Percentiles rank a stretch among this genome's conserved stretches.
phyloP scores from a whole-genome alignment of 2,329 filamentous ascomycete species.

The Penicillium crustosum region DNA sequence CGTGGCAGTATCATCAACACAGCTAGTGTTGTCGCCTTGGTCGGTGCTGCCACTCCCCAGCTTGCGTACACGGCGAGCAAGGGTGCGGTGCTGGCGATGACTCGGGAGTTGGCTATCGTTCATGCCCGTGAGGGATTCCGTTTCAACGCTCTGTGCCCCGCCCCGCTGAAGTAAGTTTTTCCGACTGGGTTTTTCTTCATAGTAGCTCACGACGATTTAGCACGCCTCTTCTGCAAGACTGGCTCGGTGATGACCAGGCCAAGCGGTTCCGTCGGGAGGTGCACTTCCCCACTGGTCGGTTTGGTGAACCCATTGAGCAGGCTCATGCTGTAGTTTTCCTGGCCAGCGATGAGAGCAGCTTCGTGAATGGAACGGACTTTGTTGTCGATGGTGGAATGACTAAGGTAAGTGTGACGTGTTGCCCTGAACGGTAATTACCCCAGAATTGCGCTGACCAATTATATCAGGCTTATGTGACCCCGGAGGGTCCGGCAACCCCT shows the following conservation, averaged over 20 bases:
- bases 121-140: constrained; percentile 86
- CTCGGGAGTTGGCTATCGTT: constrained; percentile 85
- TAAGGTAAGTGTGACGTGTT: constrained; percentile 40
- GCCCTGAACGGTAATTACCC: neutral
- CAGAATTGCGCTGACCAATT: constrained; percentile 14
- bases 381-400: constrained; percentile 95
- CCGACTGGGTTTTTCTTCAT: neutral
- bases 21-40: constrained; percentile 81
- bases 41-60: constrained; percentile 84
- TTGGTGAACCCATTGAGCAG: constrained; percentile 92
- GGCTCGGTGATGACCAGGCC: constrained; percentile 80
- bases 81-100: constrained; percentile 86
- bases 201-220: constrained; percentile 31
- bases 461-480: constrained; percentile 66
- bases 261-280: constrained; percentile 83
- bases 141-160: constrained; percentile 89
- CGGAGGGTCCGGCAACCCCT: constrained; percentile 56
- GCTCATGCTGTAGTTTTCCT: constrained; percentile 85
- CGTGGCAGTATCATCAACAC: constrained; percentile 88
- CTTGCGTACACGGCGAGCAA: constrained; percentile 93
- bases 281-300: constrained; percentile 84
- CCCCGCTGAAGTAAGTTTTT: constrained; percentile 69
- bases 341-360: constrained; percentile 83
- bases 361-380: constrained; percentile 89
- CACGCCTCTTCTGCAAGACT: constrained; percentile 88